Percentiles rank a stretch among this genome's conserved stretches.
Evolutionary conservation across 129 eudicot species (phyloP).

Genomic region (Flaveria trinervia): DNA sequence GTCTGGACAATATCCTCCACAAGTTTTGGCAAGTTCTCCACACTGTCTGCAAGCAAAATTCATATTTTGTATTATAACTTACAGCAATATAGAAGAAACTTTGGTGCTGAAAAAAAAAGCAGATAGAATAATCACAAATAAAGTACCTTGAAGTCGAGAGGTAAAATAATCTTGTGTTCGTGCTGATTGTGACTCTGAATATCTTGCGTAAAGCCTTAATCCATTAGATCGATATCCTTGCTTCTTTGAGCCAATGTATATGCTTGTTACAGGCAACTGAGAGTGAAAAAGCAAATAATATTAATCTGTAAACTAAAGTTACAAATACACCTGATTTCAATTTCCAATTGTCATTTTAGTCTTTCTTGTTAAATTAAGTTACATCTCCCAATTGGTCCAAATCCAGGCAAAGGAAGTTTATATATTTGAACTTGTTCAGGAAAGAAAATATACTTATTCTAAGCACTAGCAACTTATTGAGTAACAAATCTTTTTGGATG

Average conservation of each 20-base stretch:
- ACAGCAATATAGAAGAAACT: neutral
- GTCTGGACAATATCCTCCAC: constrained; percentile 91
- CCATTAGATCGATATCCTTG: constrained; percentile 43
- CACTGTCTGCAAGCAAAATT: constrained; percentile 49
- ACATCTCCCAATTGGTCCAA: neutral
- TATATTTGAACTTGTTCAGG: neutral
- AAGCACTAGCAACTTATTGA: constrained; percentile 5
- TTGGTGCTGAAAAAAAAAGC: neutral
- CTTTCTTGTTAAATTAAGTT: neutral
- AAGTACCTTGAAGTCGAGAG: constrained; percentile 80
- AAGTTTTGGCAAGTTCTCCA: constrained; percentile 84
- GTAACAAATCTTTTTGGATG: neutral
- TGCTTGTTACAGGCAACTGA: constrained; percentile 56
- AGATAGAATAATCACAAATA: neutral
- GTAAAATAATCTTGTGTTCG: constrained; percentile 62
- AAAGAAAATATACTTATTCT: neutral
- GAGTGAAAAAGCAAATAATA: constrained; percentile 23
- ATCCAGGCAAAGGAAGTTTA: constrained; percentile 6
- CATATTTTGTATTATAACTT: constrained; percentile 11
- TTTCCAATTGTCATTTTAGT: neutral
- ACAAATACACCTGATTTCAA: neutral
- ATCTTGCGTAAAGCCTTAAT: constrained; percentile 60
- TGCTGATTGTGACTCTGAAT: constrained; percentile 61
- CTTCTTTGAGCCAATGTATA: constrained; percentile 43
- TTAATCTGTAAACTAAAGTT: constrained; percentile 11